A percentile compares a stretch with the other conserved stretches of the same genome.
Evolutionary conservation across 2,329 filamentous ascomycete genomes (phyloP).

Genomic region (Colletotrichum melonis): DNA sequence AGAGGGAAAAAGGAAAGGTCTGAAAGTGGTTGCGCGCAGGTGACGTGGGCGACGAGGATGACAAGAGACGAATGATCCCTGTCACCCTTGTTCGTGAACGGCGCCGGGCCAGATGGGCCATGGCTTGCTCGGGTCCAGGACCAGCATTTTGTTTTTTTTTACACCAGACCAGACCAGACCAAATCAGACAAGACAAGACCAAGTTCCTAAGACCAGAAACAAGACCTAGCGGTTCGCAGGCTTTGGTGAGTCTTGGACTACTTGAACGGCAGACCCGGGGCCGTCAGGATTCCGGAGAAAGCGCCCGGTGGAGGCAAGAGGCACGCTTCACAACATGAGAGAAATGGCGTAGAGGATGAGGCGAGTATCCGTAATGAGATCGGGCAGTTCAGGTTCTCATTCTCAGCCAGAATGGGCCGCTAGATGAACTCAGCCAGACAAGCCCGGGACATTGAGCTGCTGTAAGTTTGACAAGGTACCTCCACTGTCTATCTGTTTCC

Average conservation of each 20-base stretch:
- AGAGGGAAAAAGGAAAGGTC: constrained; percentile 17
- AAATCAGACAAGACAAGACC: neutral
- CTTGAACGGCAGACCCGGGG: neutral
- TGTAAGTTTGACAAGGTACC: neutral
- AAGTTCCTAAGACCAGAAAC: neutral
- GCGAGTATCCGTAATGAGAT: neutral
- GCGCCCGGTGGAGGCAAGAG: constrained; percentile 5
- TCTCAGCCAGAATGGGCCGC: no score
- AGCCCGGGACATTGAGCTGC: neutral
- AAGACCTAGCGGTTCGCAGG: neutral
- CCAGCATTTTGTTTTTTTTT: neutral
- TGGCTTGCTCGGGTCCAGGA: neutral
- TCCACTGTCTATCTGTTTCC: neutral
- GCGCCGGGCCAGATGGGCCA: constrained; percentile 15
- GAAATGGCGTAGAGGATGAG: neutral
- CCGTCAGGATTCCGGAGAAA: constrained; percentile 1
- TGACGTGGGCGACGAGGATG: constrained; percentile 36
- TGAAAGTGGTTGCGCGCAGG: constrained; percentile 26
- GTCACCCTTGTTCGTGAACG: constrained; percentile 10
- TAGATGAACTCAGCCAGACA: neutral
- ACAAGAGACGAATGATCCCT: constrained; percentile 14
- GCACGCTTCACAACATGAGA: neutral
- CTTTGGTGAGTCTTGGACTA: neutral
- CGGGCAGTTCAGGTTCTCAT: neutral
- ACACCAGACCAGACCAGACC: neutral